A percentile compares a stretch with the other conserved stretches of the same genome.
Conservation (phyloP, 805 yeast genomes). For the Kuraishia hungarica region DNA sequence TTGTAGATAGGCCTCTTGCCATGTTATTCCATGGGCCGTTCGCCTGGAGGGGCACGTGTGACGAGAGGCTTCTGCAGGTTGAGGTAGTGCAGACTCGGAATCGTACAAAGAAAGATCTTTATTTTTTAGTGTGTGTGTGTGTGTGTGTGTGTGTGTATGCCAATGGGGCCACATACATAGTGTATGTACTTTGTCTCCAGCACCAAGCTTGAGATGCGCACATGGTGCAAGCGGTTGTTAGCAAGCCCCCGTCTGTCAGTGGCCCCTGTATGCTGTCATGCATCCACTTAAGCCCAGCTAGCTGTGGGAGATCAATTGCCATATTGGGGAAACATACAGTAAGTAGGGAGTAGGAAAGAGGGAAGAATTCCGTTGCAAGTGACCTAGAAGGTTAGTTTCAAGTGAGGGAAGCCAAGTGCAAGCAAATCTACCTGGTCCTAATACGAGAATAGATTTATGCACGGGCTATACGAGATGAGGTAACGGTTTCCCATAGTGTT, state of each 20-base stretch:
- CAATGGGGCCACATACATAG: no score
- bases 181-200: no score
- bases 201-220: neutral
- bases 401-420: no score
- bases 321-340: neutral
- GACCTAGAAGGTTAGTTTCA: no score
- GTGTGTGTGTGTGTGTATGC: neutral
- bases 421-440: no score
- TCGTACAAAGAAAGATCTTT: no score
- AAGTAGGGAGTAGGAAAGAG: neutral
- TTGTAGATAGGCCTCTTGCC: neutral
- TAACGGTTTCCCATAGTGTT: no score
- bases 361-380: no score
- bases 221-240: neutral
- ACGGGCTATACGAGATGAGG: no score
- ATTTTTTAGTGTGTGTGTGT: neutral
- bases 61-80: neutral
- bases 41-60: neutral
- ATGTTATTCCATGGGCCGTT: neutral
- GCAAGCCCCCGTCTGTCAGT: neutral
- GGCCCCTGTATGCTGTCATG: neutral
- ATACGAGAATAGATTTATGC: no score
- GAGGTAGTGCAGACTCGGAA: neutral
- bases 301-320: neutral
- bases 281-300: neutral